Percentiles rank a stretch among this genome's conserved stretches.
Evolutionary conservation across 2,329 filamentous ascomycete genomes (phyloP).

Genomic region (Cladophialophora bantiana): DNA sequence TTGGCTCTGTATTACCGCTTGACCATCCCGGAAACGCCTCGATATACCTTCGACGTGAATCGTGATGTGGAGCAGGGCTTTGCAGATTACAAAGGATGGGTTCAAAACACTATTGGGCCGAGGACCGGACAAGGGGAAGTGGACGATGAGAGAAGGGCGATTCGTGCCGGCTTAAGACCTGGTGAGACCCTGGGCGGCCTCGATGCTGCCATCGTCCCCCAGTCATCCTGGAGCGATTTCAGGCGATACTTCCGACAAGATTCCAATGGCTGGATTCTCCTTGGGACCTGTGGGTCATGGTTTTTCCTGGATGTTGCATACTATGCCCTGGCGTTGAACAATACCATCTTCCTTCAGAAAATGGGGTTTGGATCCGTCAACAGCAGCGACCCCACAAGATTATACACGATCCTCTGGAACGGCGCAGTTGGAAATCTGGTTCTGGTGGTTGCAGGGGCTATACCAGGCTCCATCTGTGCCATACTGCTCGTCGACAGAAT

Average conservation of each 20-base stretch:
- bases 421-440: constrained; percentile 80
- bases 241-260: constrained; percentile 70
- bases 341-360: constrained; percentile 71
- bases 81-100: constrained; percentile 68
- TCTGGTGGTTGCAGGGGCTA: constrained; percentile 76
- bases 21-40: constrained; percentile 85
- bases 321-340: constrained; percentile 76
- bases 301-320: constrained; percentile 73
- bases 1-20: constrained; percentile 86
- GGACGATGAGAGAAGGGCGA: constrained; percentile 63
- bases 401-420: constrained; percentile 74
- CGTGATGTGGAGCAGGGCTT: constrained; percentile 76
- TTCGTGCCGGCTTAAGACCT: constrained; percentile 59
- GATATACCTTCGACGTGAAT: constrained; percentile 83
- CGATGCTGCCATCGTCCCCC: constrained; percentile 65
- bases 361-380: constrained; percentile 73
- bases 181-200: constrained; percentile 57
- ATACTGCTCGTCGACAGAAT: constrained; percentile 75
- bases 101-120: constrained; percentile 63
- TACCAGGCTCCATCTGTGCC: constrained; percentile 84
- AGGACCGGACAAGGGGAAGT: constrained; percentile 72
- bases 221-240: constrained; percentile 76
- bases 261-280: constrained; percentile 74
- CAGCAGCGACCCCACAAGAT: constrained; percentile 47
- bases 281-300: constrained; percentile 83